Conservation (phyloP, 306 rosid species). For the Pterocarpus santalinus region DNA sequence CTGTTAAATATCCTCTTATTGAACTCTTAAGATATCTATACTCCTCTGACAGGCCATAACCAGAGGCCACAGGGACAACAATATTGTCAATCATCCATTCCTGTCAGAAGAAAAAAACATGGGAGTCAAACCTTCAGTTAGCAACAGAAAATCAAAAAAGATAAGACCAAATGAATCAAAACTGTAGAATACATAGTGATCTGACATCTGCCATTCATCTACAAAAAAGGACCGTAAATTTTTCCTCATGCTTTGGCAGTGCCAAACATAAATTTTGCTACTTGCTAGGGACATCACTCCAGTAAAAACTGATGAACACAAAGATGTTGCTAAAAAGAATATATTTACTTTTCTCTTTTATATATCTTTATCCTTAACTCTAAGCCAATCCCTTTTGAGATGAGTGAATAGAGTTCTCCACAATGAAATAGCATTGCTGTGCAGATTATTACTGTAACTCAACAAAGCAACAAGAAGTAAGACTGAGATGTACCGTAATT, state of each 20-base stretch:
- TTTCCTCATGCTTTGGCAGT: neutral
- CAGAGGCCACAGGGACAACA: constrained; percentile 86
- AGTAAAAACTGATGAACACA: neutral
- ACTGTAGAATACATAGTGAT: neutral
- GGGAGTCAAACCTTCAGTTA: constrained; percentile 16
- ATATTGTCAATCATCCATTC: constrained; percentile 88
- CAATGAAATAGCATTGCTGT: constrained; percentile 9
- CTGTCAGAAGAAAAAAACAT: constrained; percentile 52
- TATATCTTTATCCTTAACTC: constrained; percentile 18
- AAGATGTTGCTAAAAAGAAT: constrained; percentile 5
- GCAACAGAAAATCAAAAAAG: neutral
- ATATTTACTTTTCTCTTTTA: neutral
- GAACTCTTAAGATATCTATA: constrained; percentile 82
- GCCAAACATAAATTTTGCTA: neutral
- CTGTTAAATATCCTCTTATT: constrained; percentile 84
- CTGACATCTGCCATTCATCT: neutral
- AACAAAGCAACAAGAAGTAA: constrained; percentile 8
- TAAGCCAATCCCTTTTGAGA: constrained; percentile 1
- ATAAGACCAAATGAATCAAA: neutral
- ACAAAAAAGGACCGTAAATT: neutral
- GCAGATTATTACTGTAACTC: neutral
- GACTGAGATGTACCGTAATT: constrained; percentile 61
- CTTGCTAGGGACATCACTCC: neutral
- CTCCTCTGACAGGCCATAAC: constrained; percentile 80
- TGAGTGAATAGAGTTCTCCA: neutral